Evolutionary conservation across 2,329 filamentous ascomycete species (phyloP), one percentile per base, ranked within the genome.

Genomic region (Chrysoporthe austroafricana): DNA sequence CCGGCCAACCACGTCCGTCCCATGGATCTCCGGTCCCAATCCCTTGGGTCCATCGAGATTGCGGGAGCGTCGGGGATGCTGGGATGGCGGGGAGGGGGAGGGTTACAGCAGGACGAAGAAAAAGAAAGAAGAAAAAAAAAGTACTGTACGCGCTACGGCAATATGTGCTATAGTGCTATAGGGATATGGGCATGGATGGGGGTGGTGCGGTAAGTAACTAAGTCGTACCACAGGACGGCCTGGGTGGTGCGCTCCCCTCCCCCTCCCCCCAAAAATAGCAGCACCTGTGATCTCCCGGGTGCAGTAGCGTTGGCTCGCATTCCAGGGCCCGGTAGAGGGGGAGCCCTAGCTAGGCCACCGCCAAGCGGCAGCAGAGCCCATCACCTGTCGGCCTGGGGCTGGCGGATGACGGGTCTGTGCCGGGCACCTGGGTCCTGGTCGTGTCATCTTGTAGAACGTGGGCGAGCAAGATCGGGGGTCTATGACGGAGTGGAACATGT

Each of bases 251-350:
- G 26, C 26, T 26, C 26, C 26, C 26, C 26, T 26, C 1, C 26
- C 26, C 1, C 26, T 1, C 26, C 26, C 26, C 32, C 67, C 64
- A 67, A 69, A 69, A 61, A 66, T 69, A 66, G 67, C 44, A 26
- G 54, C 44, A 46, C 59, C 46, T 43, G 60, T 52, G 48, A 52
- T 52, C 48, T 52, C 26, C 56, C 59, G 32, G 57, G 50, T 63
- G 67, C 67, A 69, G 67, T 69, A 69, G 67, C 67, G 67, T 69
- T 61, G 67, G 67, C 67, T 66, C 14, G 56, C 39, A 69, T 63
- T 56, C 34, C 64, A 66, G 67, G 60, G 67, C 67, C 60, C 42
- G 44, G 44, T 13, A 62, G 16, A 32, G 44, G 21, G 26, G 18
- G 43, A 52, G 61, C 56, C 18, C 54, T 36, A 44, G 52, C 21